Evolutionary conservation across 345 rosid genomes (phyloP).

Genomic region (Aquilaria sinensis): DNA sequence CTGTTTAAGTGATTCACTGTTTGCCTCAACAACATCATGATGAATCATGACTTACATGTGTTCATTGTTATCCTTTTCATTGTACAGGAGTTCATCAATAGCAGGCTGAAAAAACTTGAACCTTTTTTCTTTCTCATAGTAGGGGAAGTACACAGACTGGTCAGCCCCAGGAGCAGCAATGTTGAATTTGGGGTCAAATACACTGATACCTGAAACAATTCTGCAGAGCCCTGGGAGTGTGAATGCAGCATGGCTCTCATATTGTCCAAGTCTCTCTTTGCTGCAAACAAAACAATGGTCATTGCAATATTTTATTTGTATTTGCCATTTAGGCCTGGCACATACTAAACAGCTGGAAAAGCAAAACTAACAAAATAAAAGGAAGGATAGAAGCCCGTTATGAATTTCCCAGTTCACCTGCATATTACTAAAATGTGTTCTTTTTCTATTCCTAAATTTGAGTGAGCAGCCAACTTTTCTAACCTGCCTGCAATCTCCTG

Average conservation of each 20-base stretch:
- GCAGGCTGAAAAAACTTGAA: slow-evolving; percentile 37
- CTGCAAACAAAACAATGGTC: slow-evolving; percentile 23
- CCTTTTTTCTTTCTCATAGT: slow-evolving; percentile 36
- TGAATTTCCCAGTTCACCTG: not conserved
- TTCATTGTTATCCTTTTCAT: slow-evolving; percentile 41
- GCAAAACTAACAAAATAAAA: not conserved
- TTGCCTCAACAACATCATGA: no score
- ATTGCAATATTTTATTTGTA: no score
- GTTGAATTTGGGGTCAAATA: slow-evolving; percentile 75
- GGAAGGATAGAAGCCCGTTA: not conserved
- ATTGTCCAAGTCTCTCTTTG: slow-evolving; percentile 63
- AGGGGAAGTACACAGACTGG: slow-evolving; percentile 68
- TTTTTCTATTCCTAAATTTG: no score
- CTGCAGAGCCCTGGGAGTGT: slow-evolving; percentile 77
- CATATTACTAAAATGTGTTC: no score
- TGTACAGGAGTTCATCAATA: slow-evolving; percentile 55
- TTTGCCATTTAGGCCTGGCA: no score
- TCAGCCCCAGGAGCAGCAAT: slow-evolving; percentile 83
- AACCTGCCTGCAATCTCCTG: slow-evolving; percentile 86
- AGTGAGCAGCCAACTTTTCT: not conserved
- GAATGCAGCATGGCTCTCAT: slow-evolving; percentile 62
- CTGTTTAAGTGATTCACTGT: not conserved
- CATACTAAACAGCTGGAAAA: not conserved
- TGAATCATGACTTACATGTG: slow-evolving; percentile 46
- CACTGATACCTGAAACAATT: slow-evolving; percentile 63